Evolutionary conservation across 1,139 yeast genomes (phyloP).

Genomic region (Tardiomyces digboiensis): DNA sequence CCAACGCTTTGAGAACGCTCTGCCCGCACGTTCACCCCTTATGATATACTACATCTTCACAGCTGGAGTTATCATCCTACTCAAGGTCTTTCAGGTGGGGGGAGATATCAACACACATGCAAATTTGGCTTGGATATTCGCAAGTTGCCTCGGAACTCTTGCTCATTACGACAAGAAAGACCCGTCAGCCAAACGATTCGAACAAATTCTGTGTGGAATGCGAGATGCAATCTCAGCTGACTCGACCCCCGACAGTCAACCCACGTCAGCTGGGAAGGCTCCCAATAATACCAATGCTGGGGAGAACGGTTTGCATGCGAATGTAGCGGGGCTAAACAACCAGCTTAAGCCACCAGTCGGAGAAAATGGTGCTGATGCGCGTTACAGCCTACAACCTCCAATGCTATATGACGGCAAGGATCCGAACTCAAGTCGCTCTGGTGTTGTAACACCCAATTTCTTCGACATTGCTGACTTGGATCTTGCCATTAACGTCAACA

Average conservation of each 20-base stretch:
- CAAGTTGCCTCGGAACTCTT: constrained; percentile 14
- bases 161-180: constrained; percentile 19
- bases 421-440: background rate
- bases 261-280: background rate
- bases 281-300: too few species aligned
- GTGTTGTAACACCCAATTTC: background rate
- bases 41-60: constrained; percentile 15
- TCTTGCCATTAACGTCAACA: background rate
- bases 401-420: background rate
- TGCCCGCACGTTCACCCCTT: constrained; percentile 26
- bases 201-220: constrained; percentile 11
- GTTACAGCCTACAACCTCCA: too few species aligned
- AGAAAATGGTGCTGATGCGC: too few species aligned
- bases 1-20: constrained; percentile 20
- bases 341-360: too few species aligned
- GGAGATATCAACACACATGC: constrained; percentile 14
- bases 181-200: constrained; percentile 15
- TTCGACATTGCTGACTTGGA: background rate
- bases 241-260: background rate
- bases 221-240: background rate
- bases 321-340: too few species aligned
- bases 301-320: too few species aligned
- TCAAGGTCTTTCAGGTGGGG: constrained; percentile 7
- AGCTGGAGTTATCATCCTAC: constrained; percentile 13
- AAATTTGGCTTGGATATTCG: constrained; percentile 12